Conservation (phyloP, 257 asterid genomes). For the Thymus mandschuricus region DNA sequence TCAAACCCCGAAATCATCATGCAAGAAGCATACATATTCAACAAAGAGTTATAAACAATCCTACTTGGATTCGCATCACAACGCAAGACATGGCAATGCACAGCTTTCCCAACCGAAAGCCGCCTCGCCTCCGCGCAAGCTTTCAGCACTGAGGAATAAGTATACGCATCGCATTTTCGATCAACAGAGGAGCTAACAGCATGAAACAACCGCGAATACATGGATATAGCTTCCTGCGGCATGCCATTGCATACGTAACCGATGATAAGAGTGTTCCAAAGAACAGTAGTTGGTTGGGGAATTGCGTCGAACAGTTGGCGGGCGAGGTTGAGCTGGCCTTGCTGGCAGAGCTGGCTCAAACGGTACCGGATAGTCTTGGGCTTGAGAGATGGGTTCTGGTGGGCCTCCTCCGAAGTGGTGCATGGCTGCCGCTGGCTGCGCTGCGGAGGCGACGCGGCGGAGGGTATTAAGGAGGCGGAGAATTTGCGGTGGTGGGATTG, state of each 20-base stretch:
- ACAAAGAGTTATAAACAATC: slow-evolving; percentile 76
- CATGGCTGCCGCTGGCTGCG: slow-evolving; percentile 32
- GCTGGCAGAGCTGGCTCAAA: slow-evolving; percentile 68
- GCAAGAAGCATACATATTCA: slow-evolving; percentile 84
- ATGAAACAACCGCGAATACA: slow-evolving; percentile 60
- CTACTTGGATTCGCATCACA: slow-evolving; percentile 60
- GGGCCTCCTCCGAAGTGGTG: slow-evolving; percentile 32
- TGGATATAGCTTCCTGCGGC: slow-evolving; percentile 67
- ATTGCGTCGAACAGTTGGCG: slow-evolving; percentile 85
- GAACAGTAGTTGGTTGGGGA: slow-evolving; percentile 83
- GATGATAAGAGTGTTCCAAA: slow-evolving; percentile 86
- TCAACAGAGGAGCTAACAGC: slow-evolving; percentile 29
- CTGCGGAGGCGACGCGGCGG: slow-evolving; percentile 36
- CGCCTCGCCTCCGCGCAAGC: slow-evolving; percentile 79
- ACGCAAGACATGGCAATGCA: slow-evolving; percentile 77
- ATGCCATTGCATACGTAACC: slow-evolving; percentile 75
- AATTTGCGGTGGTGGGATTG: slow-evolving; percentile 47
- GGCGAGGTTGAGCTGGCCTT: slow-evolving; percentile 64
- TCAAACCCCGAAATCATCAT: slow-evolving; percentile 41
- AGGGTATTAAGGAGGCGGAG: slow-evolving; percentile 32
- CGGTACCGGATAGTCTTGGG: slow-evolving; percentile 81
- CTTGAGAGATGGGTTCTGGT: slow-evolving; percentile 33
- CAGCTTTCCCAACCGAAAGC: slow-evolving; percentile 65
- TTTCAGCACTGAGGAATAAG: slow-evolving; percentile 81
- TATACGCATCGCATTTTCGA: slow-evolving; percentile 62